Percentiles rank a stretch among this genome's conserved stretches.
Conservation (phyloP, 495 filamentous ascomycete species). For the Penicillium robsamsonii region DNA sequence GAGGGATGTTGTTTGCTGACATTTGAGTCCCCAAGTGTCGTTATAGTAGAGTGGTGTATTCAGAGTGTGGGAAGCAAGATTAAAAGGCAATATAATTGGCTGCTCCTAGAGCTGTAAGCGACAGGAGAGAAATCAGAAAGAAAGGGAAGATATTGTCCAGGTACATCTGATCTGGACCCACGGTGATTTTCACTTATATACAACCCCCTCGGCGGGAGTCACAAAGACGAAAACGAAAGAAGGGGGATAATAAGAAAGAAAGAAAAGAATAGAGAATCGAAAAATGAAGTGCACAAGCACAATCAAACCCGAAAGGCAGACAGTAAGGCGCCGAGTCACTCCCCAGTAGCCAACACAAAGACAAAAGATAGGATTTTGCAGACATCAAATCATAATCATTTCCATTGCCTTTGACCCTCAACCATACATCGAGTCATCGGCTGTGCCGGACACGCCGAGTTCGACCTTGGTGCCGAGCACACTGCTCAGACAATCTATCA, state of each 20-base stretch:
- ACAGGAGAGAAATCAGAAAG: not conserved
- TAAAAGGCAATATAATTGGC: not conserved
- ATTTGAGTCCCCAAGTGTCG: not conserved
- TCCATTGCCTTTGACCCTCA: slow-evolving; percentile 18
- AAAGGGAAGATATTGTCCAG: not conserved
- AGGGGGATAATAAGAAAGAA: not conserved
- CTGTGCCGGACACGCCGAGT: slow-evolving; percentile 26
- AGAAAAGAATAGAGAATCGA: not conserved
- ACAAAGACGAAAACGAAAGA: not conserved
- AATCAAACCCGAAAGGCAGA: slow-evolving; percentile 1
- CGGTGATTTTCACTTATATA: slow-evolving; percentile 1
- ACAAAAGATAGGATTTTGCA: not conserved
- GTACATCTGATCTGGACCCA: not conserved
- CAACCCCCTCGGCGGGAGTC: not conserved
- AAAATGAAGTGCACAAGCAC: not conserved
- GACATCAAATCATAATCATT: slow-evolving; percentile 15
- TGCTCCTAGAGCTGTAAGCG: not conserved
- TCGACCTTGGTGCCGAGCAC: slow-evolving; percentile 66
- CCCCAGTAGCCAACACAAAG: not conserved
- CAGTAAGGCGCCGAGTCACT: slow-evolving; percentile 4
- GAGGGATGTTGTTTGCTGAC: not conserved
- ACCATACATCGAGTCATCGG: slow-evolving; percentile 41
- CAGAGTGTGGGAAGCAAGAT: not conserved
- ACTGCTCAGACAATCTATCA: slow-evolving; percentile 77
- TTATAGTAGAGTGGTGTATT: not conserved